phyloP scores from a whole-genome alignment of 129 eudicot species.

The Flaveria brownii region DNA sequence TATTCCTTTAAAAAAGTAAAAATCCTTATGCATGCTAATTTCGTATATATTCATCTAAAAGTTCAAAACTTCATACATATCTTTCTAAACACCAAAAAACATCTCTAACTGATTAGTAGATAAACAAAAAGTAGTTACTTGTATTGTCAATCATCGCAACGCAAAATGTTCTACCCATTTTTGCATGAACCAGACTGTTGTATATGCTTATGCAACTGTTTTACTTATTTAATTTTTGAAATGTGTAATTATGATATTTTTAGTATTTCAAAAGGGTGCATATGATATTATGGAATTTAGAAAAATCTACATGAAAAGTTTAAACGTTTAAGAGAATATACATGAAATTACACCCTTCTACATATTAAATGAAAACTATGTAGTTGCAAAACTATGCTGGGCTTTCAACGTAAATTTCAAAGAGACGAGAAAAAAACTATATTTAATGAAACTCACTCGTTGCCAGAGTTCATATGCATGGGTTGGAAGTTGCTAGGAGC shows the following conservation, averaged over 20 bases:
- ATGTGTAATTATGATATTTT: background rate
- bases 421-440: background rate
- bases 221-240: background rate
- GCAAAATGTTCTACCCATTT: background rate
- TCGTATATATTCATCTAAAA: background rate
- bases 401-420: slow-evolving; percentile 6
- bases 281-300: background rate
- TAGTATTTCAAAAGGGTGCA: background rate
- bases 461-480: slow-evolving; percentile 89
- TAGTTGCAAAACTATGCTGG: slow-evolving; percentile 4
- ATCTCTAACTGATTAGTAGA: background rate
- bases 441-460: slow-evolving; percentile 42
- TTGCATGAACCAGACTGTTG: background rate
- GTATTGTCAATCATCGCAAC: background rate
- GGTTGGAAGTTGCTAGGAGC: slow-evolving; percentile 83
- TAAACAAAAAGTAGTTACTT: background rate
- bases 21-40: background rate
- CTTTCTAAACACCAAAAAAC: background rate
- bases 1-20: background rate
- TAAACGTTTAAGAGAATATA: background rate
- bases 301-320: background rate
- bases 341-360: background rate
- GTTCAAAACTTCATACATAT: background rate
- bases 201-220: background rate
- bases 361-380: background rate